Conservation (phyloP, 352 stramenopile species). For the Globisporangium solare region DNA sequence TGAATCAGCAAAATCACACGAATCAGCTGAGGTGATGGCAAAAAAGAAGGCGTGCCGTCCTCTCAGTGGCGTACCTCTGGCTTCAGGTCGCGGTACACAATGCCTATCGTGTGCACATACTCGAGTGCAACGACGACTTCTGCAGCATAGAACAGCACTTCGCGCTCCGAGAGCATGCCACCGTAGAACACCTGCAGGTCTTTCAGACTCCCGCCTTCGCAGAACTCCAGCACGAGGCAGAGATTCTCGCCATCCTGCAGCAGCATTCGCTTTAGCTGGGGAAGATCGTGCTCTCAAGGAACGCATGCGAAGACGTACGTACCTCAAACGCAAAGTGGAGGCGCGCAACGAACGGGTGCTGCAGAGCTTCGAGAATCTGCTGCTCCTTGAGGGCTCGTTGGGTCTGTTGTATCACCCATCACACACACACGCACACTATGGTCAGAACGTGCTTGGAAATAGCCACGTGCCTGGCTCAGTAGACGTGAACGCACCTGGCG, state of each 20-base stretch:
- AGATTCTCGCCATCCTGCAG: constrained; percentile 17
- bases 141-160: too few species aligned
- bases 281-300: not conserved
- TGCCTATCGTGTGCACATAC: constrained; percentile 32
- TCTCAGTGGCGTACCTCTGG: constrained; percentile 9
- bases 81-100: constrained; percentile 45
- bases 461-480: too few species aligned
- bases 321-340: constrained; percentile 22
- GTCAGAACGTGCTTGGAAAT: too few species aligned
- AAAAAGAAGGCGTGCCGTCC: too few species aligned
- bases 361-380: constrained; percentile 23
- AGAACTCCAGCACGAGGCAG: constrained; percentile 26
- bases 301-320: not conserved
- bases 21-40: too few species aligned
- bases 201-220: constrained; percentile 21
- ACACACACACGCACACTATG: too few species aligned
- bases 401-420: constrained; percentile 1
- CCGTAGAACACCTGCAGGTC: constrained; percentile 18
- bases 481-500: constrained; percentile 8
- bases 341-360: constrained; percentile 24
- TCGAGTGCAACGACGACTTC: too few species aligned
- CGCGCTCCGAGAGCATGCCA: not conserved
- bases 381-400: constrained; percentile 22
- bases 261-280: not conserved
- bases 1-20: constrained; percentile 1